Percentiles rank a stretch among this genome's conserved stretches.
Evolutionary conservation across 192 early-diverging fungal species (phyloP).

Genomic region (Backusella macrospora): DNA sequence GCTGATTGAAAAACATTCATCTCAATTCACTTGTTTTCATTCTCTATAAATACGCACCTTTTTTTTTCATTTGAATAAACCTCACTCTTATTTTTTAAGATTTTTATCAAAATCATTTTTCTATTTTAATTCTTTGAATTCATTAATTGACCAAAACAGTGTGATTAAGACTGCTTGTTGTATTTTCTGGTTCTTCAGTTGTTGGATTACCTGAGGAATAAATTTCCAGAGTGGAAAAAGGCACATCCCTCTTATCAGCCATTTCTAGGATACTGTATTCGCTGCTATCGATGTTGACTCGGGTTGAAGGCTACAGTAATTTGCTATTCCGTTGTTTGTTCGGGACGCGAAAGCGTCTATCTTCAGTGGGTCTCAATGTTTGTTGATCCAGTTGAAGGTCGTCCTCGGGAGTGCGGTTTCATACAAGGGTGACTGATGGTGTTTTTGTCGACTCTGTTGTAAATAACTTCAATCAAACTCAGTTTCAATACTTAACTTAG

Average conservation of each 20-base stretch:
- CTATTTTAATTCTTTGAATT: no score
- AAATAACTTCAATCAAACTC: no score
- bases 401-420: neutral
- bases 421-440: neutral
- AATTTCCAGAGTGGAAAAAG: conserved; percentile 7
- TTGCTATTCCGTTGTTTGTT: neutral
- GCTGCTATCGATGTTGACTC: conserved; percentile 10
- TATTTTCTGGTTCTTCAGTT: no score
- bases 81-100: no score
- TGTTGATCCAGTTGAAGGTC: neutral
- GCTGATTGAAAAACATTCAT: no score
- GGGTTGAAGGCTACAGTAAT: conserved; percentile 17
- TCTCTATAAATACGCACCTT: no score
- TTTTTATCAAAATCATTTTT: no score
- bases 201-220: neutral
- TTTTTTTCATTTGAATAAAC: no score
- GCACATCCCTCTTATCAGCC: conserved; percentile 8
- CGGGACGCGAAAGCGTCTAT: conserved; percentile 22
- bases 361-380: neutral
- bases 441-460: neutral
- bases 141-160: no score
- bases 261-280: conserved; percentile 13
- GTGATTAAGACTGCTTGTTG: no score
- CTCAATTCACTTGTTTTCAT: no score
- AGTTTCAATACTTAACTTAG: no score